These are phyloP conservation scores for Xylaria digitata DNA, from an alignment of 2,329 filamentous ascomycete species.

Conservation along the genomic window DNA sequence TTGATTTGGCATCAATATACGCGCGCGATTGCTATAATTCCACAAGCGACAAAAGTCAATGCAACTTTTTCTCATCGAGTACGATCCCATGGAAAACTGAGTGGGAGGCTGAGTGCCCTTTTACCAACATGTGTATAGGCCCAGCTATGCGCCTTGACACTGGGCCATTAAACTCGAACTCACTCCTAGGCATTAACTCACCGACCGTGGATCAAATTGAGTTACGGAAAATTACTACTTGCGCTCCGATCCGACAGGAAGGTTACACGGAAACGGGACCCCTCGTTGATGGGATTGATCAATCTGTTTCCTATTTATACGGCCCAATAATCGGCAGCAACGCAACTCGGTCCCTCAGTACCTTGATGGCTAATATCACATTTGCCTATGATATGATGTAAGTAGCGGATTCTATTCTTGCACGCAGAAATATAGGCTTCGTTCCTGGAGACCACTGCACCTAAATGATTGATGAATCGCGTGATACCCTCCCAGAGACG, in stretches of 20 bases:
- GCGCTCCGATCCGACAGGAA: constrained; percentile 9
- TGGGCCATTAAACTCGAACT: constrained; percentile 15
- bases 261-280: not conserved
- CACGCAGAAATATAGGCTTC: not conserved
- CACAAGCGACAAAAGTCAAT: constrained; percentile 2
- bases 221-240: constrained; percentile 14
- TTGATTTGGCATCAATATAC: not conserved
- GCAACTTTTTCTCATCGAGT: not conserved
- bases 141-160: constrained; percentile 3
- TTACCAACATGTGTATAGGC: constrained; percentile 13
- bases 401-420: not conserved
- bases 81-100: constrained; percentile 7
- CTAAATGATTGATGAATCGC: not conserved
- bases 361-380: not conserved
- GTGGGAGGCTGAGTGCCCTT: constrained; percentile 13
- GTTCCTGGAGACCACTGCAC: not conserved
- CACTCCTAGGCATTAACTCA: constrained; percentile 11
- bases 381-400: not conserved
- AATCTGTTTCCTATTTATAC: not conserved
- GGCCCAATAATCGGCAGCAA: not conserved
- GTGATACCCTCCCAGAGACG: not conserved
- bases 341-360: not conserved
- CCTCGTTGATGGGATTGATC: not conserved
- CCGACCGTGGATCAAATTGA: not conserved
- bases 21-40: constrained; percentile 10